These are phyloP conservation scores for Aspergillus floridensis DNA, from an alignment of 2,329 filamentous ascomycete species.

Conservation along the genomic window DNA sequence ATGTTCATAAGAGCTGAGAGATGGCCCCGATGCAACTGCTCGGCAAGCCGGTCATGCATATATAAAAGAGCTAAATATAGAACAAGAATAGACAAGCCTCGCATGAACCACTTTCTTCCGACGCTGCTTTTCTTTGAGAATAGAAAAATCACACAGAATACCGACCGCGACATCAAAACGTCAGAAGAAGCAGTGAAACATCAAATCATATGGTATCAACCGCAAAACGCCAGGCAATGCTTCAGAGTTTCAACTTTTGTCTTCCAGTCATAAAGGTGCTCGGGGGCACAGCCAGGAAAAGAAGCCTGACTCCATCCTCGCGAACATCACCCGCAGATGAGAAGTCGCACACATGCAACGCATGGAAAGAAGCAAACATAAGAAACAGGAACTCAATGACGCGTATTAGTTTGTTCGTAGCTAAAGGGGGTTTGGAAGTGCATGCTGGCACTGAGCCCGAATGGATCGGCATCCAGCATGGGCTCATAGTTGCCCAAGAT, in stretches of 20 bases:
- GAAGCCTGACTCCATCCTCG: constrained; percentile 4
- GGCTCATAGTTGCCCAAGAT: constrained; percentile 75
- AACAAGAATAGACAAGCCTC: background rate
- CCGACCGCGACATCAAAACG: constrained; percentile 1
- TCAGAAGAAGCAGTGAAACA: constrained; percentile 9
- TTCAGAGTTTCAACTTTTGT: constrained; percentile 31
- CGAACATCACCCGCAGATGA: background rate
- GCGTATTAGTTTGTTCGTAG: constrained; percentile 41
- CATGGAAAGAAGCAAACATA: constrained; percentile 7
- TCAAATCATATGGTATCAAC: constrained; percentile 34
- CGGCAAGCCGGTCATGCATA: background rate
- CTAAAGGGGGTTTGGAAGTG: constrained; percentile 81
- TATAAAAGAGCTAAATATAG: background rate
- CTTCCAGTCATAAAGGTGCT: constrained; percentile 17
- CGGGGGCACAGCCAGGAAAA: background rate
- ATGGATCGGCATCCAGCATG: constrained; percentile 88
- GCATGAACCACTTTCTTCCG: background rate
- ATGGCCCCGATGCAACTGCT: constrained; percentile 9
- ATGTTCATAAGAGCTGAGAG: constrained; percentile 12
- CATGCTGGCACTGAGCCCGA: constrained; percentile 91
- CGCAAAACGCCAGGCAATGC: constrained; percentile 37
- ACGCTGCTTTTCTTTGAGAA: constrained; percentile 1
- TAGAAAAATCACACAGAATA: background rate
- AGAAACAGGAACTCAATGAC: constrained; percentile 24
- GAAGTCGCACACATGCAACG: background rate